Evolutionary conservation across 176 grass and related monocot species (phyloP).

Genomic region (Coix lacrymajobi): DNA sequence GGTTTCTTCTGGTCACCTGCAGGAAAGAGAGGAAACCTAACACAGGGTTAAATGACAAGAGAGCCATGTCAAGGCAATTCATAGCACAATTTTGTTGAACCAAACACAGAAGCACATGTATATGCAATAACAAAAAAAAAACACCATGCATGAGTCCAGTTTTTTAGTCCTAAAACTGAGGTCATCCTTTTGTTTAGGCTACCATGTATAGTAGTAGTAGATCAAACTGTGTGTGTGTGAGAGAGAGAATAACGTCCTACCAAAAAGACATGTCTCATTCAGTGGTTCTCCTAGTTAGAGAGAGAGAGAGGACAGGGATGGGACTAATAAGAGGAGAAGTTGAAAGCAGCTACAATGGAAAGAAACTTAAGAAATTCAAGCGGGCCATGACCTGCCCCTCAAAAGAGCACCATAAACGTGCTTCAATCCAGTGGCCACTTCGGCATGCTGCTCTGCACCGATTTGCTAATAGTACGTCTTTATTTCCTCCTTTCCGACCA

Average conservation of each 20-base stretch:
- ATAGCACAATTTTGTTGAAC: constrained; percentile 5
- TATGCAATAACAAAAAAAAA: neutral
- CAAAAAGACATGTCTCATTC: neutral
- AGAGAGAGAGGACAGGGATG: neutral
- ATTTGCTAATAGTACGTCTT: neutral
- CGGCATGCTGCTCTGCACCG: constrained; percentile 3
- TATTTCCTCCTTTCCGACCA: neutral
- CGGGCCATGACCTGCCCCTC: neutral
- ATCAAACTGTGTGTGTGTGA: too few species aligned
- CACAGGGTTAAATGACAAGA: neutral
- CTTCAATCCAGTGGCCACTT: constrained; percentile 50
- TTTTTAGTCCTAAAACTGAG: neutral
- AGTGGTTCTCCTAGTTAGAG: neutral
- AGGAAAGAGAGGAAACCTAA: constrained; percentile 11
- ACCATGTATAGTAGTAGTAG: neutral
- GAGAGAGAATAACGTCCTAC: neutral
- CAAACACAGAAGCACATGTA: constrained; percentile 9
- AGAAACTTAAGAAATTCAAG: constrained; percentile 8
- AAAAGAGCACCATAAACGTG: constrained; percentile 40
- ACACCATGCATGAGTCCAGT: neutral
- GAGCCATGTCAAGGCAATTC: neutral
- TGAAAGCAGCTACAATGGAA: neutral
- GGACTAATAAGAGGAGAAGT: neutral
- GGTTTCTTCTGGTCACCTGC: constrained; percentile 1
- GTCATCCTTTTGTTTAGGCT: neutral